These are phyloP conservation scores for Tulasnella sp. DNA, from an alignment of 768 basidiomycete species.

Conservation along the genomic window DNA sequence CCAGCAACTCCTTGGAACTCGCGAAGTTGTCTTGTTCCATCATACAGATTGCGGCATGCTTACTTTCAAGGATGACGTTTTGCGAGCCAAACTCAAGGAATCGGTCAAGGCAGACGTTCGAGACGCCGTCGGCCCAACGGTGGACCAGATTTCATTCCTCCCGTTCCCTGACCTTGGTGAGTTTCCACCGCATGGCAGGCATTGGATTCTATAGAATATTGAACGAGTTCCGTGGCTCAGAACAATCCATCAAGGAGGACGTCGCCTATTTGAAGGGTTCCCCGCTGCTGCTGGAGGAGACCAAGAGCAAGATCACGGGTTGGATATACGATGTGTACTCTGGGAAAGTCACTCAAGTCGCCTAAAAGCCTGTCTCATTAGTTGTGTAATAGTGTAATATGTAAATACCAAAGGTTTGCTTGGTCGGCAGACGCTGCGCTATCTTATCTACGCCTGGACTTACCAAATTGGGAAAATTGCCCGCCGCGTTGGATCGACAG, in stretches of 20 bases:
- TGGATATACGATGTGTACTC: constrained; percentile 65
- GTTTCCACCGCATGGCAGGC: neutral
- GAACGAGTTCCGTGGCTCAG: constrained; percentile 35
- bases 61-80: constrained; percentile 47
- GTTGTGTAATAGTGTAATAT: neutral
- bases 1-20: constrained; percentile 66
- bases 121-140: constrained; percentile 32
- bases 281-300: constrained; percentile 53
- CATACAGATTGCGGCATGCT: constrained; percentile 74
- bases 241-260: constrained; percentile 55
- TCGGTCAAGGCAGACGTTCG: constrained; percentile 38
- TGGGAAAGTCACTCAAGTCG: constrained; percentile 46
- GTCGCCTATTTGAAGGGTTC: constrained; percentile 54
- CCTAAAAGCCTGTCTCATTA: constrained; percentile 32
- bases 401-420: neutral
- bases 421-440: neutral
- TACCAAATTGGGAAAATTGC: constrained; percentile 1
- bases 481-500: too few relatives aligned
- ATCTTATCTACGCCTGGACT: neutral
- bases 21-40: constrained; percentile 63
- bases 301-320: constrained; percentile 47
- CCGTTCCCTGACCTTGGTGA: constrained; percentile 43
- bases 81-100: constrained; percentile 50
- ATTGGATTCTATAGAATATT: neutral
- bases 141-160: constrained; percentile 53